Conservation (phyloP, 176 grass and related monocot species). For the Avena sativa region DNA sequence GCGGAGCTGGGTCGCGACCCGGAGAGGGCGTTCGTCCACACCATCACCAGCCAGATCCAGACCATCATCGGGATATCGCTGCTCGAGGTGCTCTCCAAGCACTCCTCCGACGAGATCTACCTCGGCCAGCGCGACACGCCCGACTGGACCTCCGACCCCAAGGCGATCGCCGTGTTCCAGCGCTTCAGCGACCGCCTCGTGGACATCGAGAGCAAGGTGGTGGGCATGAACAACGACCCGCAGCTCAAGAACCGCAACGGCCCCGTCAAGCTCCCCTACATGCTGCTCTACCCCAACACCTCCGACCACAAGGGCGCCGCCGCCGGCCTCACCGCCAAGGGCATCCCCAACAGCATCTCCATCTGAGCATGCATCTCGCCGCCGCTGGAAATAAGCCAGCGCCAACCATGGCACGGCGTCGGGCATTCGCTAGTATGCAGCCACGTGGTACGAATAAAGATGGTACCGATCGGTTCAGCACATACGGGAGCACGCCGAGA, state of each 20-base stretch:
- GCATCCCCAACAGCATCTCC: conserved; percentile 85
- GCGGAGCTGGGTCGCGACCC: conserved; percentile 54
- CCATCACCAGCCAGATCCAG: conserved; percentile 83
- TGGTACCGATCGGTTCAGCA: not conserved
- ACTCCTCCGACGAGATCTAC: conserved; percentile 85
- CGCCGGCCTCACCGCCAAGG: conserved; percentile 59
- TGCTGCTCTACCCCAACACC: conserved; percentile 83
- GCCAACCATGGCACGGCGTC: not conserved
- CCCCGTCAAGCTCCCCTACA: conserved; percentile 66
- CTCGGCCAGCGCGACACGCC: conserved; percentile 75
- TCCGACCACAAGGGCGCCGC: conserved; percentile 46
- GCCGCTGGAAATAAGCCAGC: not conserved
- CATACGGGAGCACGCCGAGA: not conserved
- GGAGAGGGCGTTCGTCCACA: conserved; percentile 65
- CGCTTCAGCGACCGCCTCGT: conserved; percentile 52
- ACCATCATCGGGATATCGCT: conserved; percentile 83
- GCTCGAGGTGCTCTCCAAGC: conserved; percentile 71
- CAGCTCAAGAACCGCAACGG: conserved; percentile 63
- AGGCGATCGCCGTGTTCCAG: conserved; percentile 54
- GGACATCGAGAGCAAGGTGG: conserved; percentile 57
- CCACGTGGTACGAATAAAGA: not conserved
- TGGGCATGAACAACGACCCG: conserved; percentile 46
- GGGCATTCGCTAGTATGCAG: not conserved
- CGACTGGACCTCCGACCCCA: conserved; percentile 62
- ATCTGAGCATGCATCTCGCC: conserved; percentile 42